These are phyloP conservation scores for Alternaria sp. DNA, from an alignment of 2,329 filamentous ascomycete species.

Conservation along the genomic window DNA sequence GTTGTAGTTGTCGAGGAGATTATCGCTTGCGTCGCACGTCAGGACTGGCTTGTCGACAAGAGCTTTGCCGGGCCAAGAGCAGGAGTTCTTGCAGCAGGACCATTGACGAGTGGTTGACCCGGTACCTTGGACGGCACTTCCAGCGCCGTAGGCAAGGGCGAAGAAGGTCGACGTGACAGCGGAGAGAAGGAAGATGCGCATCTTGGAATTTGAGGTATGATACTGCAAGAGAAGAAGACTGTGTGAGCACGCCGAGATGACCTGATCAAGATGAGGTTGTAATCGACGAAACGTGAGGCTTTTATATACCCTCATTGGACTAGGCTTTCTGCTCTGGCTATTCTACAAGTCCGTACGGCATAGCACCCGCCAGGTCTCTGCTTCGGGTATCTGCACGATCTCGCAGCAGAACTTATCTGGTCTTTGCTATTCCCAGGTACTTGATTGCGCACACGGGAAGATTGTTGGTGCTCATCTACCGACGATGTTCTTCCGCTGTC, in stretches of 20 bases:
- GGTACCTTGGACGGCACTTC: conserved; percentile 21
- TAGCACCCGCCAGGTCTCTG: background rate
- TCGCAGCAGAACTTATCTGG: background rate
- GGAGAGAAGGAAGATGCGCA: background rate
- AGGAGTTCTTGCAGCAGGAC: conserved; percentile 52
- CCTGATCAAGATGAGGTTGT: background rate
- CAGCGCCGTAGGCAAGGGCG: background rate
- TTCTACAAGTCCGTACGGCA: background rate
- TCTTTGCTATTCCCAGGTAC: background rate
- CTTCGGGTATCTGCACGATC: background rate
- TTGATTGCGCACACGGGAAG: background rate
- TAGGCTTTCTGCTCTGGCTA: background rate
- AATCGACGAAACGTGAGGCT: background rate
- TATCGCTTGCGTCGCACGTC: conserved; percentile 60
- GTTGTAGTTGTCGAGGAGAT: conserved; percentile 55
- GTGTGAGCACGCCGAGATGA: background rate
- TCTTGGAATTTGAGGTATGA: background rate
- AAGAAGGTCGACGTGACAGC: background rate
- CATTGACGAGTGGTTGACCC: conserved; percentile 27
- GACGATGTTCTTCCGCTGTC: background rate
- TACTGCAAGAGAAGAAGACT: background rate
- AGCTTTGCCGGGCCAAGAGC: conserved; percentile 63
- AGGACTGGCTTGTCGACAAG: conserved; percentile 56
- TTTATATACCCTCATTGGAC: background rate
- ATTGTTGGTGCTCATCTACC: background rate